Evolutionary conservation across 768 basidiomycete species (phyloP).

Genomic region (Lyophyllum semitale): DNA sequence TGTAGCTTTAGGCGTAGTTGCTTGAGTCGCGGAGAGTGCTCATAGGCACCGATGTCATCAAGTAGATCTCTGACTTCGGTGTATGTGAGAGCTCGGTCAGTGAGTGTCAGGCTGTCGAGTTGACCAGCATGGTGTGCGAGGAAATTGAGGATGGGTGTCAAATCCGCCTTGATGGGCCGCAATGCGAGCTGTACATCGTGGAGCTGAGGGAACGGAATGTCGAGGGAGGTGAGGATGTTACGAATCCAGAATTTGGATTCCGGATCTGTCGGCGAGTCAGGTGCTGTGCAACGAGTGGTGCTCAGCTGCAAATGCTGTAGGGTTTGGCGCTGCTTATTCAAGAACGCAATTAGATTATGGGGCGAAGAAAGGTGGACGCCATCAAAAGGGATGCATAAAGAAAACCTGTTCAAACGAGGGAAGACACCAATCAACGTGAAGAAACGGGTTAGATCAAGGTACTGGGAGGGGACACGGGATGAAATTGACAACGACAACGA

Average conservation of each 20-base stretch:
- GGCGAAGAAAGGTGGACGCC: slow-evolving; percentile 41
- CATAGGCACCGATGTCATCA: slow-evolving; percentile 13
- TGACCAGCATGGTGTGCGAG: slow-evolving; percentile 28
- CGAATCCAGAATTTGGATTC: slow-evolving; percentile 44
- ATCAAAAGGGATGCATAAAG: slow-evolving; percentile 46
- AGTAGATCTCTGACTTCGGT: slow-evolving; percentile 33
- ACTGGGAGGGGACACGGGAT: slow-evolving; percentile 35
- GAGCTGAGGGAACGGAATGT: slow-evolving; percentile 32
- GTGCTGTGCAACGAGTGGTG: slow-evolving; percentile 29
- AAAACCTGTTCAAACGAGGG: slow-evolving; percentile 37
- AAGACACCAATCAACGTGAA: slow-evolving; percentile 38
- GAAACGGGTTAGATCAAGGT: slow-evolving; percentile 41
- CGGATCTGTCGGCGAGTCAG: slow-evolving; percentile 22
- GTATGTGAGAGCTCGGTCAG: slow-evolving; percentile 34
- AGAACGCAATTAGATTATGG: slow-evolving; percentile 31
- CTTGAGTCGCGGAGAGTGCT: slow-evolving; percentile 12
- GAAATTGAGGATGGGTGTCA: slow-evolving; percentile 28
- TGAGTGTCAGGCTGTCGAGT: slow-evolving; percentile 34
- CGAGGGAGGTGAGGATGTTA: slow-evolving; percentile 30
- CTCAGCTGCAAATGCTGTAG: slow-evolving; percentile 38
- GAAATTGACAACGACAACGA: slow-evolving; percentile 37
- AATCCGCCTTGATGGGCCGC: slow-evolving; percentile 38
- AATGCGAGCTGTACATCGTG: slow-evolving; percentile 34
- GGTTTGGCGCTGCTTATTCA: slow-evolving; percentile 34
- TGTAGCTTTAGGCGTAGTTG: slow-evolving; percentile 21